Evolutionary conservation across 192 early-diverging fungal genomes (phyloP).

Genomic region (Backusella morwellensis): DNA sequence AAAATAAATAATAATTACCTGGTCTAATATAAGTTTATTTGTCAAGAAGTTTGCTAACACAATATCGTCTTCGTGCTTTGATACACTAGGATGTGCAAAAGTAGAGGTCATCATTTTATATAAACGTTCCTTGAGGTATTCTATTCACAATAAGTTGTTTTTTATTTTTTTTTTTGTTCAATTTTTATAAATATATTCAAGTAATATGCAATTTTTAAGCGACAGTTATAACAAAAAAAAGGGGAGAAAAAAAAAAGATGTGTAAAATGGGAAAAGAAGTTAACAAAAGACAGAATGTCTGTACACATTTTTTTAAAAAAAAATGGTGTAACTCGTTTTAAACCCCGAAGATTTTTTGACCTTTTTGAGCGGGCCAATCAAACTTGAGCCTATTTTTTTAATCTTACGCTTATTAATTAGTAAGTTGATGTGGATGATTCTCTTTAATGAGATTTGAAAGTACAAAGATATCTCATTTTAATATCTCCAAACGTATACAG

Average conservation of each 20-base stretch:
- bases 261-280: background rate
- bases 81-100: background rate
- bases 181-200: background rate
- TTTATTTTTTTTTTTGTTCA: background rate
- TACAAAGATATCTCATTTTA: background rate
- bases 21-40: constrained; percentile 14
- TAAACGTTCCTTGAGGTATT: background rate
- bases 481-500: background rate
- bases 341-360: background rate
- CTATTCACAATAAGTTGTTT: background rate
- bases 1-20: constrained; percentile 15
- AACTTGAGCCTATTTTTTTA: background rate
- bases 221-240: background rate
- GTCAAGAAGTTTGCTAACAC: constrained; percentile 19
- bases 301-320: background rate
- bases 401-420: background rate
- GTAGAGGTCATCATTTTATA: constrained; percentile 7
- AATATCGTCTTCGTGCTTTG: constrained; percentile 26
- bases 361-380: background rate
- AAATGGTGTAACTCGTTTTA: background rate
- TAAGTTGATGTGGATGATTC: background rate
- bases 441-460: background rate
- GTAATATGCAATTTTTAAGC: background rate
- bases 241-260: background rate
- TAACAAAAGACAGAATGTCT: background rate